phyloP scores from a whole-genome alignment of 345 rosid species.

The Citrus maxima region DNA sequence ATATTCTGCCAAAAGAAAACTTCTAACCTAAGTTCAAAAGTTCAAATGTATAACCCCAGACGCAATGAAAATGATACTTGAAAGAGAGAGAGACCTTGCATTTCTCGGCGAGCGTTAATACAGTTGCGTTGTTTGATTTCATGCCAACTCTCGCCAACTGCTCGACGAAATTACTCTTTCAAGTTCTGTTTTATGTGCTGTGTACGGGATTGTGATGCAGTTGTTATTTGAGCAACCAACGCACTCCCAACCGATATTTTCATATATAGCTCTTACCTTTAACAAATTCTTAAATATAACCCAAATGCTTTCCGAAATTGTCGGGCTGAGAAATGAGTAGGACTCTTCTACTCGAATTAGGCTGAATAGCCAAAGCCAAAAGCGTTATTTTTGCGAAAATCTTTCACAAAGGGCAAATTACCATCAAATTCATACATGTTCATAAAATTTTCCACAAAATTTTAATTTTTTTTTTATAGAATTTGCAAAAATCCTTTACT shows the following conservation, averaged over 20 bases:
- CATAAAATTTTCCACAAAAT: neutral
- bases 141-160: conserved; percentile 42
- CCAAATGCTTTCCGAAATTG: too few relatives aligned
- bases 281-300: neutral
- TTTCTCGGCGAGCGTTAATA: conserved; percentile 53
- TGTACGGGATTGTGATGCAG: neutral
- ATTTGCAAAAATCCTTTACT: too few relatives aligned
- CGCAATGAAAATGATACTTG: neutral
- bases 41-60: neutral
- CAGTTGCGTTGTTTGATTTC: conserved; percentile 49
- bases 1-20: conserved; percentile 45
- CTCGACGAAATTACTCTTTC: conserved; percentile 44
- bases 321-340: neutral
- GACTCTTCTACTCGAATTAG: too few relatives aligned
- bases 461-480: neutral
- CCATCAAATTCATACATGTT: neutral
- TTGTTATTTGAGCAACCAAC: neutral
- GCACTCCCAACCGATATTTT: neutral
- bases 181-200: neutral
- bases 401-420: neutral
- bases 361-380: neutral
- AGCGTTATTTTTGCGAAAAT: neutral
- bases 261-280: neutral
- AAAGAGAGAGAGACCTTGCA: conserved; percentile 57
- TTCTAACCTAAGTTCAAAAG: neutral